Conservation (phyloP, 2,329 filamentous ascomycete species). For the Rutstroemia sp. region DNA sequence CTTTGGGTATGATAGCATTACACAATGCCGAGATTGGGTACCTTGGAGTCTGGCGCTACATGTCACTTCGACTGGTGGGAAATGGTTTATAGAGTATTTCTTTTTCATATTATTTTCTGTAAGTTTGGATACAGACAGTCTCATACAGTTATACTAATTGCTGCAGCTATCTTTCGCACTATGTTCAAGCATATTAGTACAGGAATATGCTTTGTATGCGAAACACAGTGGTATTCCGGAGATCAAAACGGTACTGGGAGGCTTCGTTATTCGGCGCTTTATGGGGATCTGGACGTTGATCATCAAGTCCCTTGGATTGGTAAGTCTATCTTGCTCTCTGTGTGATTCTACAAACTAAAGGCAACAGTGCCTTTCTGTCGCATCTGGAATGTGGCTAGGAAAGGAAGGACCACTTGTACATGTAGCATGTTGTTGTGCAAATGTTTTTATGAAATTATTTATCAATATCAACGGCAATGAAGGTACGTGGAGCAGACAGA, state of each 20-base stretch:
- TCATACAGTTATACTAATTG: background rate
- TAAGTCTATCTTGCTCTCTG: conserved; percentile 34
- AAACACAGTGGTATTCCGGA: conserved; percentile 95
- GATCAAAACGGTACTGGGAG: conserved; percentile 92
- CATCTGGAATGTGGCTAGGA: conserved; percentile 91
- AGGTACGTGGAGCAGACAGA: conserved; percentile 41
- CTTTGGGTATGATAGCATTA: conserved; percentile 77
- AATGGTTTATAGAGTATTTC: conserved; percentile 79
- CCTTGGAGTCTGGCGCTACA: conserved; percentile 74
- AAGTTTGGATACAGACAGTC: conserved; percentile 28
- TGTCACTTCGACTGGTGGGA: conserved; percentile 56
- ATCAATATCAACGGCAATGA: conserved; percentile 77
- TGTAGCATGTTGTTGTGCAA: conserved; percentile 93
- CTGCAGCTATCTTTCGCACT: conserved; percentile 66
- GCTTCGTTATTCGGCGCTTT: conserved; percentile 85
- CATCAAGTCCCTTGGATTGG: conserved; percentile 83
- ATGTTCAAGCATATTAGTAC: conserved; percentile 70
- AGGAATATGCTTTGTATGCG: conserved; percentile 78
- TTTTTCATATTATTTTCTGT: conserved; percentile 84
- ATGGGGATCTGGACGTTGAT: conserved; percentile 81
- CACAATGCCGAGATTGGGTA: conserved; percentile 80
- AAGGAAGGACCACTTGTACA: conserved; percentile 95
- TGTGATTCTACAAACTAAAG: conserved; percentile 18
- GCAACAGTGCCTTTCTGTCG: conserved; percentile 73
- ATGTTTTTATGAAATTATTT: conserved; percentile 87